Conservation (phyloP, 805 yeast genomes). For the Candida ponderosae region DNA sequence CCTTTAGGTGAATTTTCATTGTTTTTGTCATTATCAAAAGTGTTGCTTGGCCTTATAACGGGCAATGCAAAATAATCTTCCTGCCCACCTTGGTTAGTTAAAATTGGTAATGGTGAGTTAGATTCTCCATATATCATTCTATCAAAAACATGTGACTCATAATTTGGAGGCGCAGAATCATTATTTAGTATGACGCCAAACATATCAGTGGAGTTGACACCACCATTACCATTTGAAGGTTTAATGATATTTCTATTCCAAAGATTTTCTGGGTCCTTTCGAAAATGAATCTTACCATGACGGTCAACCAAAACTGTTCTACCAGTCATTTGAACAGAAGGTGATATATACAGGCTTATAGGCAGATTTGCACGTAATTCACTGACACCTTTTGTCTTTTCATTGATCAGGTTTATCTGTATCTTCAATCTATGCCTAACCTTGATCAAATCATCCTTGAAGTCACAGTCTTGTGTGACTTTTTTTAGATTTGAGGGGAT, state of each 20-base stretch:
- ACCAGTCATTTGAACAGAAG: conserved; percentile 57
- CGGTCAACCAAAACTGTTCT: conserved; percentile 29
- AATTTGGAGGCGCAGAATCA: conserved; percentile 68
- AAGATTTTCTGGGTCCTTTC: conserved; percentile 26
- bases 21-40: background rate
- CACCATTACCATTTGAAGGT: background rate
- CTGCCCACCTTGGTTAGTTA: background rate
- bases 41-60: background rate
- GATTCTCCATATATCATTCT: conserved; percentile 20
- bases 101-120: background rate
- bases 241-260: conserved; percentile 16
- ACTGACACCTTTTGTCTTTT: conserved; percentile 66
- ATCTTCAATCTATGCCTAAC: conserved; percentile 80
- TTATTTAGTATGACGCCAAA: conserved; percentile 25
- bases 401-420: conserved; percentile 59
- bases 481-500: conserved; percentile 65
- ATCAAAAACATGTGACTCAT: conserved; percentile 66
- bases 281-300: conserved; percentile 32
- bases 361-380: conserved; percentile 88
- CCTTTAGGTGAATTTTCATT: background rate
- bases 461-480: conserved; percentile 78
- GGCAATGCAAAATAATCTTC: background rate
- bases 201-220: conserved; percentile 1
- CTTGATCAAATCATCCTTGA: conserved; percentile 51
- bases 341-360: conserved; percentile 59